Conservation (phyloP, 2,329 filamentous ascomycete species). For the Seiridium unicorne region DNA sequence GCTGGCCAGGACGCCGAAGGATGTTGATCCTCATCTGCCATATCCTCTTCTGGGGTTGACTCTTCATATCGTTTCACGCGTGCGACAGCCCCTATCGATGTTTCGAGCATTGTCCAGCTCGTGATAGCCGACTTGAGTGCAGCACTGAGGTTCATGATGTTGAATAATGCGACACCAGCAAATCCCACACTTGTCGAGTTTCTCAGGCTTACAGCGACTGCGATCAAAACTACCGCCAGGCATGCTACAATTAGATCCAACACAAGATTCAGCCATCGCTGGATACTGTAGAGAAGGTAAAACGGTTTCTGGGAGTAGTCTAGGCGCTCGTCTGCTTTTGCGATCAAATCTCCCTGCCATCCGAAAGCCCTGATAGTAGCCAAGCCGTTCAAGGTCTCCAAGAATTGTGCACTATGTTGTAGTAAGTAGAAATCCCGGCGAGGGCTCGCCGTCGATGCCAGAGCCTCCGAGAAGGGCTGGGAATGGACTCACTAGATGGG, state of each 20-base stretch:
- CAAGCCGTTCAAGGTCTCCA: constrained; percentile 40
- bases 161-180: constrained; percentile 33
- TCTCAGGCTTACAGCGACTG: constrained; percentile 21
- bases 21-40: neutral
- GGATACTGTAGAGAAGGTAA: constrained; percentile 28
- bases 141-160: constrained; percentile 31
- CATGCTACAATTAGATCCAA: constrained; percentile 29
- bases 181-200: constrained; percentile 23
- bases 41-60: constrained; percentile 1
- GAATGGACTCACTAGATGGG: constrained; percentile 31
- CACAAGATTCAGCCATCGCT: constrained; percentile 31
- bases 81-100: constrained; percentile 5
- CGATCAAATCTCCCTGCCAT: constrained; percentile 34
- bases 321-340: constrained; percentile 26
- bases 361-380: constrained; percentile 44
- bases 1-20: constrained; percentile 1
- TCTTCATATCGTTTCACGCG: constrained; percentile 4
- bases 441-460: too few species aligned
- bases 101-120: constrained; percentile 8
- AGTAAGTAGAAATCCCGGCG: neutral
- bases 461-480: neutral
- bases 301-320: constrained; percentile 26
- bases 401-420: constrained; percentile 33
- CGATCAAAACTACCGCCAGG: constrained; percentile 25
- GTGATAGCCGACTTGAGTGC: constrained; percentile 31